Base-by-base conservation (phyloP, 2,329 filamentous ascomycete genomes). In the Nectriaceae sp. region DNA sequence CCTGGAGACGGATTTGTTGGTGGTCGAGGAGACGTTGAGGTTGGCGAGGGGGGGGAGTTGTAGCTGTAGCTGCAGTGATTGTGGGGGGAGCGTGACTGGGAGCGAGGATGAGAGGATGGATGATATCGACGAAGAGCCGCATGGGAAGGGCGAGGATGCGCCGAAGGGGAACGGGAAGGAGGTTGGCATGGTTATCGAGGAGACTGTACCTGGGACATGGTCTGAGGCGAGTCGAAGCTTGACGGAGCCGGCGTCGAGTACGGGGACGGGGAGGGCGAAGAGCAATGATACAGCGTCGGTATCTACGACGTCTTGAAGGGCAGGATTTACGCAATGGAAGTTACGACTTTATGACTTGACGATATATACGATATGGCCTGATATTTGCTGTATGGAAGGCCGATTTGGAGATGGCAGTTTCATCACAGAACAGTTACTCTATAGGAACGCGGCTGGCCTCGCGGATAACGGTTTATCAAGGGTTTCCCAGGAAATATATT, bases 1-100 rank as follows among this genome's bases (percentile, higher is more conserved):
- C 70, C 75, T 93, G 62, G 89, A 86, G 75, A 69, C 82, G 50
- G 82, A 85, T 56, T 84, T 88, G 55, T 54, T 85, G 46, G 77
- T 84, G 38, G 64, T 88, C 5, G 82, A 84, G 66, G 83, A 87
- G 75, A 87, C 83, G 36, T 65, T 87, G 59, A 70, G 82, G 57
- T 64, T 85, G 47, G 83, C 79, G 3, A 73, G 69, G 42, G 65
- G 64, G 40, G 62, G 60, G 33, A 65, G 65, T 43, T 55, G 60
- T 21, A 66, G 65, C 39, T 72, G 68, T 38, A 74, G 69, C 53
- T 74, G 71, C 40, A 74, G 70, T 47, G 66, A 68, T 37, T 71
- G 71, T 46, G 68, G 63, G 13, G 57, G 44, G 52, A 44, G 49
- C 39, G 48, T 48, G 16, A 39, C 54, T 46, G 47, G 48, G 11